These are phyloP conservation scores for Hamamelis virginiana DNA, from an alignment of 164 flowering plant genomes.

Conservation along the genomic window DNA sequence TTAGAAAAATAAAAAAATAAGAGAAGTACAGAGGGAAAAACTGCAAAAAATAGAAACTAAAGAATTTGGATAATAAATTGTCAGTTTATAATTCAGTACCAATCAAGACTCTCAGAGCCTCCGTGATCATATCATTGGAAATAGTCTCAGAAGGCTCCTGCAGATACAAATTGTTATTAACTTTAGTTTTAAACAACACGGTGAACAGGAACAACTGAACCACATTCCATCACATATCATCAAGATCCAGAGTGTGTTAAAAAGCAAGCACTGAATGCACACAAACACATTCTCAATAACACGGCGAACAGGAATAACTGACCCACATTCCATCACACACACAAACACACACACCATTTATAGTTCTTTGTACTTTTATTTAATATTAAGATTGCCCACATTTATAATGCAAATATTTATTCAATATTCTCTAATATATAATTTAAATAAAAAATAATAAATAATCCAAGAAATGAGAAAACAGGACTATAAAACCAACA, in stretches of 20 bases:
- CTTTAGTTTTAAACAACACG: conserved; percentile 7
- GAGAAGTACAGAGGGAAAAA: background rate
- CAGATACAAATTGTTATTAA: conserved; percentile 16
- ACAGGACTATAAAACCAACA: no score
- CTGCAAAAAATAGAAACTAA: background rate
- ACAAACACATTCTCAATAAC: background rate
- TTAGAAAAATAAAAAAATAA: background rate
- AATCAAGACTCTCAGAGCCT: conserved; percentile 63
- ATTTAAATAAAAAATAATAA: background rate
- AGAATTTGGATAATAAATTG: background rate
- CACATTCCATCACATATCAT: background rate
- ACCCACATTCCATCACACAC: no score
- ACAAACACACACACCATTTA: no score
- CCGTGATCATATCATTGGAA: conserved; percentile 49
- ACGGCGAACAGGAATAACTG: background rate
- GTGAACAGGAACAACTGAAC: background rate
- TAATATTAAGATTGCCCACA: no score
- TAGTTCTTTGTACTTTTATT: no score
- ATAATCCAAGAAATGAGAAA: background rate
- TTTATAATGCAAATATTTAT: background rate
- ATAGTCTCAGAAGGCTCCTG: conserved; percentile 54
- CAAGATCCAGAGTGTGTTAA: background rate
- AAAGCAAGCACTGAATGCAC: background rate
- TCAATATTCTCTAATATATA: background rate
- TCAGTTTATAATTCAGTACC: conserved; percentile 39